phyloP scores from a whole-genome alignment of 192 early-diverging fungal species.

The Linnemannia exigua region DNA sequence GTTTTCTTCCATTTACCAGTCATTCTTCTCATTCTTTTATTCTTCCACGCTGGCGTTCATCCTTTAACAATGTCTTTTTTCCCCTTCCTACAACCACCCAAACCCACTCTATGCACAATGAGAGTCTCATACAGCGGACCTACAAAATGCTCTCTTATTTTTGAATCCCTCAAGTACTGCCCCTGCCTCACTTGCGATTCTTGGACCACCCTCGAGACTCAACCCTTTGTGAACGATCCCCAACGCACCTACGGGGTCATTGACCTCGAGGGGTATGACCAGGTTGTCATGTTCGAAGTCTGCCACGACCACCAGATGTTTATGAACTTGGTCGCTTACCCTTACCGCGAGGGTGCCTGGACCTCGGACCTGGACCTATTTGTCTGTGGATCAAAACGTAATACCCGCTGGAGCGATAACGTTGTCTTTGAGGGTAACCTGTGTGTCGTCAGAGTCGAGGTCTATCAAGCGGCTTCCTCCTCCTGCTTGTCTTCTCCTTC shows the following conservation, averaged over 20 bases:
- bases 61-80: not conserved
- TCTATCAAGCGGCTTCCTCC: not conserved
- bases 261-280: not conserved
- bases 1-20: not conserved
- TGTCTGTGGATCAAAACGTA: not conserved
- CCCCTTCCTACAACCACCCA: not conserved
- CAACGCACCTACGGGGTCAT: not conserved
- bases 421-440: not conserved
- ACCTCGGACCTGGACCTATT: not conserved
- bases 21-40: not conserved
- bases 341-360: not conserved
- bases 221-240: not conserved
- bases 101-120: not conserved
- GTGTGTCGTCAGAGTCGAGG: not conserved
- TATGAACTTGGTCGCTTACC: not conserved
- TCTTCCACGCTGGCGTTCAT: not conserved
- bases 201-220: not conserved
- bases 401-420: not conserved
- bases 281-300: not conserved
- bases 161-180: not conserved
- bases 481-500: not conserved
- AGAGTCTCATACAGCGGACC: not conserved
- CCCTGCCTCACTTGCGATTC: not conserved
- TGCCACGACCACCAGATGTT: not conserved
- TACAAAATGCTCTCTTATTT: not conserved